Conservation (phyloP, 164 flowering plant species). For the Tetracentron sinense region DNA sequence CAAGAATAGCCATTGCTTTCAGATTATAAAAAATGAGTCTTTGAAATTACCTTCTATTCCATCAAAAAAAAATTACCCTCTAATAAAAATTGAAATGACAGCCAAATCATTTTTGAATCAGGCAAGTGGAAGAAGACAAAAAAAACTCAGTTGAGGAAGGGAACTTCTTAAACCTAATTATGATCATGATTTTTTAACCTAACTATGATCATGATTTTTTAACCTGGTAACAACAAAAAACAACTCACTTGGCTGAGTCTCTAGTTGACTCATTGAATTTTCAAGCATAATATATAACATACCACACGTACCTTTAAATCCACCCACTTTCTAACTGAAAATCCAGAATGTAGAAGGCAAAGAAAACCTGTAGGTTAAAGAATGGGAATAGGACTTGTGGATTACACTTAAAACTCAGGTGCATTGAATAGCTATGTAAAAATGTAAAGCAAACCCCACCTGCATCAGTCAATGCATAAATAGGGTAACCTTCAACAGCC, state of each 20-base stretch:
- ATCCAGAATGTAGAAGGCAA: slow-evolving; percentile 46
- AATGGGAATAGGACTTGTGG: background rate
- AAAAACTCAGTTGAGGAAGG: background rate
- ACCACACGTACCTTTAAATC: slow-evolving; percentile 52
- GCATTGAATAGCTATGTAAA: background rate
- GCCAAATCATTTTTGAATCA: background rate
- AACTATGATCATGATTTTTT: background rate
- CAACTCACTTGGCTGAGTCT: background rate
- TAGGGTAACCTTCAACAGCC: slow-evolving; percentile 22
- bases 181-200: no score
- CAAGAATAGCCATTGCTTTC: no score
- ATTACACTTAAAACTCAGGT: slow-evolving; percentile 4
- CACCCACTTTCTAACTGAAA: slow-evolving; percentile 41
- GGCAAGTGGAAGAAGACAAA: background rate
- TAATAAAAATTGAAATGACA: no score
- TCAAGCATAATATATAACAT: background rate
- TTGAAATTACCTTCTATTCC: background rate
- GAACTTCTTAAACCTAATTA: background rate
- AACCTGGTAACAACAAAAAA: background rate
- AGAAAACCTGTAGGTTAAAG: slow-evolving; percentile 43
- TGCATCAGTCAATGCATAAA: slow-evolving; percentile 63
- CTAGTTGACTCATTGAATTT: background rate
- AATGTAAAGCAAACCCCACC: slow-evolving; percentile 28
- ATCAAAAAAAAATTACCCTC: no score
- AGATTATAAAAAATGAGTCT: no score